Evolutionary conservation across 805 yeast genomes (phyloP), one percentile per base, ranked within the genome.

Genomic region (Sugiyamaella lignohabitans): DNA sequence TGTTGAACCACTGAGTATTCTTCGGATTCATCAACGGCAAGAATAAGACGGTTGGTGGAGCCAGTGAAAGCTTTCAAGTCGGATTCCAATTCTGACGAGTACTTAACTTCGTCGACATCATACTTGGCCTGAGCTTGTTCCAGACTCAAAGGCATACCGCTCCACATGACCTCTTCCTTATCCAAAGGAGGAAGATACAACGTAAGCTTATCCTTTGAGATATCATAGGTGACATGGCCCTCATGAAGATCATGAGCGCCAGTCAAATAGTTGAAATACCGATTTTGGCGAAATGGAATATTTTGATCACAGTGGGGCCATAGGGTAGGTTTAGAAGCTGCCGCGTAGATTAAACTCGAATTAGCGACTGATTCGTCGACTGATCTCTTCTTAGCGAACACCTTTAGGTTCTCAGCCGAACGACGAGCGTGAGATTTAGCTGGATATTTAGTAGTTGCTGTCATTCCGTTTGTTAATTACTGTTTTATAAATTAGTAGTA

Each of bases 161-260:
- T 82, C 98, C 98, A 91, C 87, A 93, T 84, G 37, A 91, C 84
- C 60, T 87, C 96, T 38, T 93, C 98, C 38, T 74, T 67, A 59
- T 88, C 96, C 35, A 91, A 72, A 45, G 84, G 76, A 1, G 98
- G 97, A 43, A 93, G 70, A 59, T 84, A 91, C 21, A 91, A 68
- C 0, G 81, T 78, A 51, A 87, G 70, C 45, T 77, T 72, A 38
- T 82, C 86, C 4, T 64, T 55, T 2, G 54, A 59, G 34, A 80
- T 58, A 42, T 78, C 70, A 59, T 76, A 91, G 19, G 84, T 66
- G 1, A 87, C 74, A 55, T 78, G 82, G 29, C 84, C 73, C 1
- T 93, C 94, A 0, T 93, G 87, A 42, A 87, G 73, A 53, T 84
- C 80, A 43, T 45, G 50, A 45, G 84, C 82, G 16, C 98, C 98